Conservation (phyloP, 2,329 filamentous ascomycete species). For the Aspergillus versicolor region DNA sequence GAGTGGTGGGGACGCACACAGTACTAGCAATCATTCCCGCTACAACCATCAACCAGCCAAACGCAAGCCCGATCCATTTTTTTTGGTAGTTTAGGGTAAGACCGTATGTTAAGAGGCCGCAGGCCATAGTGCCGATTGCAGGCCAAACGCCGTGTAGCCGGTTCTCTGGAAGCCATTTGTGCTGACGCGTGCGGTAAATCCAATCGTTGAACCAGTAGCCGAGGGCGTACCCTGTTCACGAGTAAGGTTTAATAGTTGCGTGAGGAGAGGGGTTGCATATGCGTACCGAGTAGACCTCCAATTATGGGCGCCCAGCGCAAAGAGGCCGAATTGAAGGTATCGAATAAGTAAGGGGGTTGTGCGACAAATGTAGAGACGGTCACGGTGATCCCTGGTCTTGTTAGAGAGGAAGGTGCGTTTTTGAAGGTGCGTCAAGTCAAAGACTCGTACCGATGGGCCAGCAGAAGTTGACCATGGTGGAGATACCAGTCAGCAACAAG, state of each 20-base stretch:
- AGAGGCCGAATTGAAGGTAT: constrained; percentile 35
- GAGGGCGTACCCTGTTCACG: constrained; percentile 27
- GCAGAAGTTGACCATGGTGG: constrained; percentile 37
- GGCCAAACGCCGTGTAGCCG: constrained; percentile 39
- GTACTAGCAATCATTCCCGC: constrained; percentile 36
- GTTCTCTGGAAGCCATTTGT: constrained; percentile 31
- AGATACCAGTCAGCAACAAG: constrained; percentile 30
- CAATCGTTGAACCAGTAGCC: constrained; percentile 39
- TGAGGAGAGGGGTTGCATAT: no score
- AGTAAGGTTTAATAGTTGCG: neutral
- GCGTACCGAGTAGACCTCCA: constrained; percentile 30
- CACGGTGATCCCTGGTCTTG: constrained; percentile 31
- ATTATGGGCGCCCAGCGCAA: constrained; percentile 38
- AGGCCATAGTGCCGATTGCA: constrained; percentile 30
- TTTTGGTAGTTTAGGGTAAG: constrained; percentile 34
- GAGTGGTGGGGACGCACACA: constrained; percentile 25
- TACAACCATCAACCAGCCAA: constrained; percentile 40
- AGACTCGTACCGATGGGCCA: constrained; percentile 34
- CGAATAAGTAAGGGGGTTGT: constrained; percentile 35
- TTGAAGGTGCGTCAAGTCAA: neutral
- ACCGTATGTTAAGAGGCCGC: constrained; percentile 35
- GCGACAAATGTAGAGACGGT: constrained; percentile 35
- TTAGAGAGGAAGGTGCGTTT: neutral
- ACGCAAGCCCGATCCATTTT: constrained; percentile 38
- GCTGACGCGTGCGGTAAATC: constrained; percentile 26